Evolutionary conservation across 225 moss, liverwort and hornwort species (phyloP), one percentile per base, ranked within the genome.

Genomic region (Marchantia polymorpha): DNA sequence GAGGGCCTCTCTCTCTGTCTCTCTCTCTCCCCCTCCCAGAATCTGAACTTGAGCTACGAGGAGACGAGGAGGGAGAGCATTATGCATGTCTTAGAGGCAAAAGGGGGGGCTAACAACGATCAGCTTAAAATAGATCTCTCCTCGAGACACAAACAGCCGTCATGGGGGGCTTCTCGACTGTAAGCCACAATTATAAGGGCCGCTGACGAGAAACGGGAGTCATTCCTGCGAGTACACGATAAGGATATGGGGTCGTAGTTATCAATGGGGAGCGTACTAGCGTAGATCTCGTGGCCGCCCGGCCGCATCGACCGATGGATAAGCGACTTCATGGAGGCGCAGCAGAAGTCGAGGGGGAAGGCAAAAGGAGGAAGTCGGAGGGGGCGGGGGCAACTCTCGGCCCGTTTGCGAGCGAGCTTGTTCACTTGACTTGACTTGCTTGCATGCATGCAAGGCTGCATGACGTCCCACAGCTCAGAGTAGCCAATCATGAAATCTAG

Each of bases 401-500:
- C 31, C 46, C 46, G 46, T 69, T 69, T 47, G 46, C 2, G 31
- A n/a, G n/a, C n/a, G 64, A 46, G 46, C 31, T 69, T 47, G 39
- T 69, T 69, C 69, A 69, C 69, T 69, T 31, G 69, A 69, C 46
- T 69, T 69, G 72, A 22, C 68, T 52, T 52, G 26, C 54, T 74
- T 74, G 74, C 74, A 74, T 75, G 74, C 74, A 75, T 75, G 74
- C 74, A 75, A 0, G 56, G 14, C 17, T 69, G 46, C 29, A 69
- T 69, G 69, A 69, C 69, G 39, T 46, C 47, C 69, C 69, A 69
- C 17, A 69, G 46, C 69, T 69, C 39, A 69, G 16, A 19, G 39
- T 39, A 69, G 47, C 39, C 69, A 69, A 69, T 69, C 69, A 69
- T 69, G 69, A 69, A 69, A 69, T 69, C 69, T 69, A 69, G 69